Base-by-base conservation (phyloP, 2,329 filamentous ascomycete genomes). In the Ophidiomyces ophidiicola region DNA sequence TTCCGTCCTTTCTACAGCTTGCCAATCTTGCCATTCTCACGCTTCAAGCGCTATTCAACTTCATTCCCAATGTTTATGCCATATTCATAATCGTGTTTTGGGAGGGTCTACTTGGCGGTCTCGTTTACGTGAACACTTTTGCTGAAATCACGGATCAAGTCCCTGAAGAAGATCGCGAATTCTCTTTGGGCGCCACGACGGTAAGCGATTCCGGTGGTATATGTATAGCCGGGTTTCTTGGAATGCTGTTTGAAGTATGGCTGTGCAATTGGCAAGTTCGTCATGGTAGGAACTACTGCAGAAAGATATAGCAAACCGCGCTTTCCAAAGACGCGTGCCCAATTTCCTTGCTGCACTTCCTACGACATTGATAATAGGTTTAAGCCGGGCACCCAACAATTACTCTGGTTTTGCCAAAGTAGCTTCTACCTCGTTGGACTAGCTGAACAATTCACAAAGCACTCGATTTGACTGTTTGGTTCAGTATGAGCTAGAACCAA, bases 81-180 rank as follows among this genome's bases (percentile, higher is more conserved):
- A 68, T 96, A 1, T 94, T 94, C 53, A 44, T 74, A 15, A 67
- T 96, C 44, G 70, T 94, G 14, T 90, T 96, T 54, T 96, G 88
- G 88, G 90, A 96, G 58, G 90, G 90, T 0, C 60, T 96, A 8
- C 67, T 98, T 0, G 90, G 90, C 0, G 90, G 90, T 0, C 69
- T 85, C 3, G 90, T 96, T 0, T 98, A 98, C 52, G 87, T 96
- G 44, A 93, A 88, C 53, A 94, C 87, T 0, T 98, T 96, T 60
- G 85, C 87, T 0, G 83, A 92, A 56, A 94, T 98, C 45, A 80
- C 85, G 57, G 85, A 94, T 52, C 77, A 78, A 5, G 78, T 94
- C 1, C 76, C 78, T 0, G 66, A 71, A 3, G 73, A 77, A 21
- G 86, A 94, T 38, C 72, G 88, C 4, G 90, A 98, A 61, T 96